Evolutionary conservation across 805 yeast genomes (phyloP).

Genomic region (Candida argentea): DNA sequence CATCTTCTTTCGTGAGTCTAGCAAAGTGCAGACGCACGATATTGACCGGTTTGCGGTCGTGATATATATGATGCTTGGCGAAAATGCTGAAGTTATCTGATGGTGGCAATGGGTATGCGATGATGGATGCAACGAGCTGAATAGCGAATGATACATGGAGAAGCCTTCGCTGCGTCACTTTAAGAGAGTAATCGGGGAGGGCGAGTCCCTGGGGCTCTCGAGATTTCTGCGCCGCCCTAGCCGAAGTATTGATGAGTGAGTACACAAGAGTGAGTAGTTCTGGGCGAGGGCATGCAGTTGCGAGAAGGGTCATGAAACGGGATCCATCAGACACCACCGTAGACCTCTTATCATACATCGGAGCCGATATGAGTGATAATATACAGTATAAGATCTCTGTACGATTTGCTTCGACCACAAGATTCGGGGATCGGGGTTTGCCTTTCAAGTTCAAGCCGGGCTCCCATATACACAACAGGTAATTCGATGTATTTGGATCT

Average conservation of each 20-base stretch:
- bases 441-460: conserved; percentile 15
- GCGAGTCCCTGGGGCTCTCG: conserved; percentile 37
- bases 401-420: conserved; percentile 48
- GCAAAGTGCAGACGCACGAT: conserved; percentile 42
- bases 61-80: conserved; percentile 15
- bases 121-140: conserved; percentile 51
- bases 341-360: conserved; percentile 41
- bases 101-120: conserved; percentile 54
- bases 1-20: conserved; percentile 43
- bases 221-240: conserved; percentile 37
- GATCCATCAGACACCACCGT: conserved; percentile 44
- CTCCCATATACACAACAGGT: conserved; percentile 5
- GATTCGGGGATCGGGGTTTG: conserved; percentile 15
- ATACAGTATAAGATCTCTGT: conserved; percentile 57
- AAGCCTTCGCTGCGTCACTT: conserved; percentile 32
- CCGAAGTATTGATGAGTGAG: conserved; percentile 56
- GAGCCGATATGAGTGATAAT: conserved; percentile 48
- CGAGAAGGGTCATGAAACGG: conserved; percentile 47
- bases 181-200: conserved; percentile 13
- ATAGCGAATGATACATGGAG: conserved; percentile 43
- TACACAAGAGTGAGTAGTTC: conserved; percentile 46
- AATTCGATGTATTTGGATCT: not conserved
- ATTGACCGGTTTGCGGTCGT: conserved; percentile 31
- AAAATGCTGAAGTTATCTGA: conserved; percentile 28
- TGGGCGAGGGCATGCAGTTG: conserved; percentile 37